Evolutionary conservation across 176 grass and related monocot species (phyloP), one percentile per base, ranked within the genome.

Genomic region (Saccharum officinarum): DNA sequence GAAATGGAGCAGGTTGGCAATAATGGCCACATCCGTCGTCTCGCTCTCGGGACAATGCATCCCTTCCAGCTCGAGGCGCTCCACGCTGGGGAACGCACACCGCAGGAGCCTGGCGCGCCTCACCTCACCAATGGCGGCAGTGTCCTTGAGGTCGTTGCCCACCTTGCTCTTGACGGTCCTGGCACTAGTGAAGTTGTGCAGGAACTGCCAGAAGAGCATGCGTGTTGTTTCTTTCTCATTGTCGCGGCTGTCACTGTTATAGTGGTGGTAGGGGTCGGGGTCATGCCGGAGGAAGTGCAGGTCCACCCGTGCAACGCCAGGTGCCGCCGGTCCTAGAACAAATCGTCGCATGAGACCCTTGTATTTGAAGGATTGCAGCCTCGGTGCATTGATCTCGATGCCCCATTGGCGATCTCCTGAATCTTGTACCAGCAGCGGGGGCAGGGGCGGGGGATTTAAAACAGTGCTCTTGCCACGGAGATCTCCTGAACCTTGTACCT

Each of bases 41-140:
- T 31, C 31, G 36, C 64, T 14, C 0, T 14, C 0, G 1, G 73
- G 23, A 50, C 0, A 1, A 50, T 18, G 10, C 12, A 10, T 4
- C 20, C 73, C 73, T 66, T 68, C 45, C 10, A 85, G 73, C 61
- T 85, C 34, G 0, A 85, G 62, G 34, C 45, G 34, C 73, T 77
- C n/a, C 1, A 42, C 10, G 0, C 3, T 22, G 31, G 1, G 72
- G 44, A 84, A 38, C 61, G 9, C 16, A 18, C 49, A 50, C 47
- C 0, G 47, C 49, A 40, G 39, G 7, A 17, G 47, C 46, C 46
- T 4, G 47, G 47, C 47, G 14, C 4, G 14, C 2, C 15, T 50
- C 1, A 5, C 16, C 49, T 54, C 17, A 0, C 23, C 64, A 7
- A 12, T 2, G 22, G n/a, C 17, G 2, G 73, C 83, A 10, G 77